Conservation (phyloP, 495 filamentous ascomycete species). For the Chlorociboria aeruginascens region DNA sequence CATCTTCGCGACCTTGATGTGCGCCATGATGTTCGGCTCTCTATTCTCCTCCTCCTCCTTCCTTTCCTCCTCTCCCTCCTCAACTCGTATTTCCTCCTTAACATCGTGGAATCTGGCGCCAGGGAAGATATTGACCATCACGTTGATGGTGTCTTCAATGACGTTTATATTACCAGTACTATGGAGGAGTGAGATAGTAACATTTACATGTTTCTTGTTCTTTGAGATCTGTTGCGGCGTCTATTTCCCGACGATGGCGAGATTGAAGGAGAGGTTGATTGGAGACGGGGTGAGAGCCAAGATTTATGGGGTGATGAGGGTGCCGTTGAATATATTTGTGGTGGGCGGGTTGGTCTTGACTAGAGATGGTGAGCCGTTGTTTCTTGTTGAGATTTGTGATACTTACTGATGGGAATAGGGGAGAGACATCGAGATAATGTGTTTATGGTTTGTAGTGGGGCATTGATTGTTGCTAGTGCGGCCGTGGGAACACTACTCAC, state of each 20-base stretch:
- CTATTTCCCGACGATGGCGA: slow-evolving; percentile 41
- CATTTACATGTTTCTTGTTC: slow-evolving; percentile 41
- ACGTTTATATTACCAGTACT: slow-evolving; percentile 29
- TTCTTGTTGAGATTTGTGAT: neutral
- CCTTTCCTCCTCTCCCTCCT: slow-evolving; percentile 22
- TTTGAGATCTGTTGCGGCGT: slow-evolving; percentile 42
- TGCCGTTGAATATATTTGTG: slow-evolving; percentile 43
- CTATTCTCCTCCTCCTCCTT: slow-evolving; percentile 26
- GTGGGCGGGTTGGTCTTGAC: slow-evolving; percentile 33
- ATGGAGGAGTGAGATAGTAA: slow-evolving; percentile 26
- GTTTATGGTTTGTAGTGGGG: slow-evolving; percentile 1
- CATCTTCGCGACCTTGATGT: slow-evolving; percentile 48
- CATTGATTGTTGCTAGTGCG: neutral
- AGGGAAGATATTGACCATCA: neutral
- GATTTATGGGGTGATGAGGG: slow-evolving; percentile 39
- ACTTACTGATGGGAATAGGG: neutral
- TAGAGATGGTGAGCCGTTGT: slow-evolving; percentile 21
- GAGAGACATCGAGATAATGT: slow-evolving; percentile 2
- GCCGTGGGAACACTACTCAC: neutral
- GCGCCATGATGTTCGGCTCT: slow-evolving; percentile 36
- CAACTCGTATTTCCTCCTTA: neutral
- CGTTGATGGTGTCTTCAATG: slow-evolving; percentile 13
- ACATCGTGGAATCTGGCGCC: neutral
- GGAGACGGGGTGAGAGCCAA: slow-evolving; percentile 36
- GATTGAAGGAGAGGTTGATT: slow-evolving; percentile 35